Percentiles rank a stretch among this genome's conserved stretches.
phyloP scores from a whole-genome alignment of 163 green algal species.

The Scenedesmus sp. region DNA sequence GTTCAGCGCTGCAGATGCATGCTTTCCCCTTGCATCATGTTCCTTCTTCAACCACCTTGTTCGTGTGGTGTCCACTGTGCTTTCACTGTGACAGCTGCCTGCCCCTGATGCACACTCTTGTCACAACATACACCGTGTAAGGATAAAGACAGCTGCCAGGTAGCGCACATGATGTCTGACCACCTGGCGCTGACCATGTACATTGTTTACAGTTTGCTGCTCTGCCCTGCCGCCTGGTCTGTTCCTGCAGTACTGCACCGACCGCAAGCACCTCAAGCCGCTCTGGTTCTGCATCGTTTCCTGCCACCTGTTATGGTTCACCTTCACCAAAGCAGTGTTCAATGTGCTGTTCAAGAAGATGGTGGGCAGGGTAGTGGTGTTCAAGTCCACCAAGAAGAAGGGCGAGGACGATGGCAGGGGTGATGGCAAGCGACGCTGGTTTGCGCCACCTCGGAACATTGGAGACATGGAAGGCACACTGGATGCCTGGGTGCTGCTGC shows the following conservation, averaged over 20 bases:
- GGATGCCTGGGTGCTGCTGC: slow-evolving; percentile 27
- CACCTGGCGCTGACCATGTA: not conserved
- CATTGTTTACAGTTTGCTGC: not conserved
- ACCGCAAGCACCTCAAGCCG: slow-evolving; percentile 51
- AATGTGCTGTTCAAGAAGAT: slow-evolving; percentile 58
- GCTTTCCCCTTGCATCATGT: no score
- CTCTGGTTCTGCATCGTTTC: slow-evolving; percentile 62
- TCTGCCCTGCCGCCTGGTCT: not conserved
- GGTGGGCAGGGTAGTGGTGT: slow-evolving; percentile 1
- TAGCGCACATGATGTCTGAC: not conserved
- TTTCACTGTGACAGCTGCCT: no score
- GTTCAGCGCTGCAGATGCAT: not conserved
- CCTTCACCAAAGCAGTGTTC: slow-evolving; percentile 63
- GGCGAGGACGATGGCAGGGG: slow-evolving; percentile 34
- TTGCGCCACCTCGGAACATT: slow-evolving; percentile 30
- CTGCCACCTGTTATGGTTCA: slow-evolving; percentile 69
- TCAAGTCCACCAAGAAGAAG: slow-evolving; percentile 39
- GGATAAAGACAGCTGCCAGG: no score
- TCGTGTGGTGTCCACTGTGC: no score
- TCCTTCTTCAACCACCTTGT: no score
- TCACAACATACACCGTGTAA: no score
- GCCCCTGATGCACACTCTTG: no score
- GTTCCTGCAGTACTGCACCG: slow-evolving; percentile 48
- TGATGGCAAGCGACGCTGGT: slow-evolving; percentile 15
- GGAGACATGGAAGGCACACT: slow-evolving; percentile 42